These are phyloP conservation scores for Eucalyptus decipiens DNA, from an alignment of 345 rosid species.

Conservation along the genomic window DNA sequence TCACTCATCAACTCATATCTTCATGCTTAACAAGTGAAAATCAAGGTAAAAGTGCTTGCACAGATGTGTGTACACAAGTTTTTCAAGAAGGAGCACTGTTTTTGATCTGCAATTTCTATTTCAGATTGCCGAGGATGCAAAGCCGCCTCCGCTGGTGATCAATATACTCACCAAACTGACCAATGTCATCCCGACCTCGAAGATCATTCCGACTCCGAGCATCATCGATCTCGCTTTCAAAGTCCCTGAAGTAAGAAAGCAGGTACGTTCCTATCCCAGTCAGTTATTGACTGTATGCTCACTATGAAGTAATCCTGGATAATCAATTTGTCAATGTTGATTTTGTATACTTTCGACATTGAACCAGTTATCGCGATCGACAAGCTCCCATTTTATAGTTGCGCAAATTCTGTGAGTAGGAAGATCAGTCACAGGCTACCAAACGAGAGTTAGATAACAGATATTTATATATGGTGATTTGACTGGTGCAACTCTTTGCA, in stretches of 20 bases:
- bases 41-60: background rate
- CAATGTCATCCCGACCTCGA: slow-evolving; percentile 63
- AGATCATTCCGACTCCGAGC: slow-evolving; percentile 40
- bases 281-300: background rate
- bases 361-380: background rate
- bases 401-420: background rate
- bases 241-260: slow-evolving; percentile 40
- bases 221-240: slow-evolving; percentile 55
- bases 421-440: background rate
- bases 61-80: background rate
- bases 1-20: background rate
- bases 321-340: background rate
- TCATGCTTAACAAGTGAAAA: background rate
- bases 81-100: background rate
- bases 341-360: background rate
- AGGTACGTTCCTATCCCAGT: slow-evolving; percentile 19
- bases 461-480: background rate
- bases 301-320: background rate
- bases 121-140: slow-evolving; percentile 64
- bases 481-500: background rate
- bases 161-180: slow-evolving; percentile 25
- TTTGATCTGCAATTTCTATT: background rate
- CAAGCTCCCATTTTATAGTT: background rate
- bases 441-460: background rate
- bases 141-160: slow-evolving; percentile 30